Percentiles rank a stretch among this genome's conserved stretches.
These are phyloP conservation scores for Calvatia gigantea DNA, from an alignment of 768 basidiomycete genomes.

Conservation along the genomic window DNA sequence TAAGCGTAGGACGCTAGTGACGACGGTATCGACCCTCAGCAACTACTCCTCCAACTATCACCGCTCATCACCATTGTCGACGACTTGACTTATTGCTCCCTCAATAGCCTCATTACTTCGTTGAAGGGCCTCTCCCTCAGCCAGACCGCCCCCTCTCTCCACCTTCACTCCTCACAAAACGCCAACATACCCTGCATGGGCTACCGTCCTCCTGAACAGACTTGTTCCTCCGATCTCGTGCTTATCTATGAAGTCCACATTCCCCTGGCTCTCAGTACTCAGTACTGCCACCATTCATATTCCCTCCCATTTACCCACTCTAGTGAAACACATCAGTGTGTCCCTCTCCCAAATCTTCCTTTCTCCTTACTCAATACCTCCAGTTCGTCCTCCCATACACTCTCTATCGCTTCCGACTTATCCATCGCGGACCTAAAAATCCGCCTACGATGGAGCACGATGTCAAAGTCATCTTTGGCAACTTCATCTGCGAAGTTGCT, in stretches of 20 bases:
- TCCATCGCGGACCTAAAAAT: slow-evolving; percentile 31
- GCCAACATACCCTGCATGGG: slow-evolving; percentile 75
- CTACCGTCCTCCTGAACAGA: slow-evolving; percentile 75
- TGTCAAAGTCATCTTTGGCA: slow-evolving; percentile 69
- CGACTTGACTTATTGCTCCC: slow-evolving; percentile 7
- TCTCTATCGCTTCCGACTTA: slow-evolving; percentile 49
- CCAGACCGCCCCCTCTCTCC: slow-evolving; percentile 16
- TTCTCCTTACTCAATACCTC: slow-evolving; percentile 46
- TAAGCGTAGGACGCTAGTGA: slow-evolving; percentile 85
- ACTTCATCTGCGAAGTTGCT: slow-evolving; percentile 74
- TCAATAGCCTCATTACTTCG: slow-evolving; percentile 13
- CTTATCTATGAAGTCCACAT: slow-evolving; percentile 77
- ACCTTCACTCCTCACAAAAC: slow-evolving; percentile 59
- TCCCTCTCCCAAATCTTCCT: slow-evolving; percentile 32
- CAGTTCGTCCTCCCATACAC: slow-evolving; percentile 45
- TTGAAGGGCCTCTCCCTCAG: slow-evolving; percentile 12
- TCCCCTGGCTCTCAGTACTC: slow-evolving; percentile 70
- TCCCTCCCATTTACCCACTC: slow-evolving; percentile 12
- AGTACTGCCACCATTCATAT: slow-evolving; percentile 39
- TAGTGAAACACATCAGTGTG: slow-evolving; percentile 27
- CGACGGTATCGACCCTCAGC: slow-evolving; percentile 63
- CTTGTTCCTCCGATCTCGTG: slow-evolving; percentile 81
- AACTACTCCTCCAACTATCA: slow-evolving; percentile 23
- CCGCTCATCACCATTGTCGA: slow-evolving; percentile 9
- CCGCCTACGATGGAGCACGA: slow-evolving; percentile 74